Base-by-base conservation (phyloP, 768 basidiomycete species). In the Mycena floridula region DNA sequence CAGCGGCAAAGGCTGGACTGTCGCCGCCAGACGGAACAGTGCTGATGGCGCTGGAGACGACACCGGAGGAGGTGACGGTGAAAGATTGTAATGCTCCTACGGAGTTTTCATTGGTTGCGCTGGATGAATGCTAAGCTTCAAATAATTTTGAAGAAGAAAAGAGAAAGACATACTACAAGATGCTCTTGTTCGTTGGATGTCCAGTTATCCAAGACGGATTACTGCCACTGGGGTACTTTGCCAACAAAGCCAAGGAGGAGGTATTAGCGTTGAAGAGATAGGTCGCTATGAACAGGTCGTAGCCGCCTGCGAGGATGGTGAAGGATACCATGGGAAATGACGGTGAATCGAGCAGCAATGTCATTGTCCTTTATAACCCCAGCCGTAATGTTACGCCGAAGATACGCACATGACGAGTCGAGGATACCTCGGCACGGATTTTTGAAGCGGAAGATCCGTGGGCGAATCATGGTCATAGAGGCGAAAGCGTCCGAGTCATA, bases 191-290 rank as follows among this genome's bases (percentile, higher is more conserved):
- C 32, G 67, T 66, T 0, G 73, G 74, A 48, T 79, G 72, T 13
- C 66, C 68, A 0, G 64, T 66, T 25, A 84, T 77, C 81, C 81
- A 82, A 1, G 79, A 78, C 1, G 76, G 69, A 52, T 74, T 79
- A 4, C 51, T 55, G 1, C 73, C 76, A 0, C 74, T 73, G 8
- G 68, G 66, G 4, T 63, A 67, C 52, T 73, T 65, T 46, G 68
- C 59, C 25, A 70, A 50, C 40, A 78, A 64, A 9, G 71, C 62
- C 38, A 84, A 60, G 7, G 68, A 62, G 23, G 60, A 55, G n/a
- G 72, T 58, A 27, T 74, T 65, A 5, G 76, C 67, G 52, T 81
- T 67, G 58, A 83, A 82, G 18, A 67, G 45, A 49, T 73, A 72
- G 21, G 66, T 66, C 30, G 72, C 70, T 36, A 76, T 63, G 43